Evolutionary conservation across 768 basidiomycete genomes (phyloP), one percentile per base, ranked within the genome.

Genomic region (Lanmaoa pseudosensibilis): DNA sequence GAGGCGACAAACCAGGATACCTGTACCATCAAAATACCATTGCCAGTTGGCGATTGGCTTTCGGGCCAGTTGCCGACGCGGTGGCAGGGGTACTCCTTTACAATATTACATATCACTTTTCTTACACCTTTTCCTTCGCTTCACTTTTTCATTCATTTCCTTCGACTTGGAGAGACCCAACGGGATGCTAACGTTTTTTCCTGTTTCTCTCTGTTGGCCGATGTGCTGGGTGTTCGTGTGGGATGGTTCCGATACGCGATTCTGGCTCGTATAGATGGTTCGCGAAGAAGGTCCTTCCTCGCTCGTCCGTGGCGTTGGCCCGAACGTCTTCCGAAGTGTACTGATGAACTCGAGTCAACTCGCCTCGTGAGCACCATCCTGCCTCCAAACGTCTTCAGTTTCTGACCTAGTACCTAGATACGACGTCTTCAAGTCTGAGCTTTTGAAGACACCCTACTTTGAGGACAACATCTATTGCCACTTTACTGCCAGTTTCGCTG

Each of bases 331-430:
- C 69, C 83, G 93, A 69, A 88, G 92, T 1, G 66, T 94, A 15
- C 71, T 95, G 59, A 94, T 94, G 92, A 95, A 94, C 70, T 90
- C 91, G 47, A 90, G 87, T 74, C 93, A 96, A 70, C 84, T 95
- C 25, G 93, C 92, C 1, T 92, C 92, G 85, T 92, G 69, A 69
- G 89, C 78, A 5, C 2, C 12, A 1, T 21, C 21, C 9, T 32
- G 2, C 15, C 13, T 44, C 16, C 3, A 2, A 9, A 9, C 0
- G 6, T 27, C 13, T n/a, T 48, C 25, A 6, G 18, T 33, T 19
- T 36, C 25, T 55, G 19, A 65, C 16, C 2, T 19, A 1, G 3
- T 18, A 23, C 3, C 4, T 54, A 92, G 88, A 12, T 96, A 96
- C 66, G 94, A 96, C 71, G 92, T 90, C 70, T 93, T 94, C 83